A percentile compares a stretch with the other conserved stretches of the same genome.
phyloP scores from a whole-genome alignment of 2,329 filamentous ascomycete species.

The Teratosphaeria destructans region DNA sequence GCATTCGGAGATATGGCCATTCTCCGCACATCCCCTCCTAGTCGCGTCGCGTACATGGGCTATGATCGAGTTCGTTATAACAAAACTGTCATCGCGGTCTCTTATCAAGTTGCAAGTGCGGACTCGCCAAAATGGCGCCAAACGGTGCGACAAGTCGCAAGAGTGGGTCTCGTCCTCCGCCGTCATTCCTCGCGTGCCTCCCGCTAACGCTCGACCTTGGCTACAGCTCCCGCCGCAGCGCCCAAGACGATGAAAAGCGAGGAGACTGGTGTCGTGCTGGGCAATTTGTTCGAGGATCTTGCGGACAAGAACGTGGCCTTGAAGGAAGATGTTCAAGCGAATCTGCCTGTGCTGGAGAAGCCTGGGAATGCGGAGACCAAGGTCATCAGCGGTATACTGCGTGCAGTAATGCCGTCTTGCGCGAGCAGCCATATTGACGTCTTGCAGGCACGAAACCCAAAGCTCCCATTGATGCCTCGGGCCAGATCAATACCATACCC shows the following conservation, averaged over 20 bases:
- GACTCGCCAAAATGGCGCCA: constrained; percentile 17
- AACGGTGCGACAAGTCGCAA: constrained; percentile 22
- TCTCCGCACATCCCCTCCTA: background rate
- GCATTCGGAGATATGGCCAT: background rate
- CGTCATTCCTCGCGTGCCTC: constrained; percentile 1
- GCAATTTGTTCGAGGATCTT: constrained; percentile 22
- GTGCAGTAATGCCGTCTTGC: background rate
- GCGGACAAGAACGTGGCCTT: constrained; percentile 13
- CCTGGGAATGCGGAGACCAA: constrained; percentile 25
- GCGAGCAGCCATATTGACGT: background rate
- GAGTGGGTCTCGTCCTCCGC: constrained; percentile 12
- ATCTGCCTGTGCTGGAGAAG: constrained; percentile 22
- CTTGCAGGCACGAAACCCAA: constrained; percentile 11
- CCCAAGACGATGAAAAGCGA: constrained; percentile 12
- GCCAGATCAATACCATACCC: constrained; percentile 51
- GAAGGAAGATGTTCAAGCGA: constrained; percentile 18
- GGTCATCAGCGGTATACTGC: constrained; percentile 14
- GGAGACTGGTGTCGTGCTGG: constrained; percentile 13
- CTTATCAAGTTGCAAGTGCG: background rate
- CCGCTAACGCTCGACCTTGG: background rate
- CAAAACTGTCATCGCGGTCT: too few species aligned
- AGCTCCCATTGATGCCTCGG: constrained; percentile 4
- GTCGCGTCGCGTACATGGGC: background rate
- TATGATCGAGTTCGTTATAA: too few species aligned
- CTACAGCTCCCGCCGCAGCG: constrained; percentile 14